Base-by-base conservation (phyloP, 495 filamentous ascomycete species). In the Lophium mytilinum region DNA sequence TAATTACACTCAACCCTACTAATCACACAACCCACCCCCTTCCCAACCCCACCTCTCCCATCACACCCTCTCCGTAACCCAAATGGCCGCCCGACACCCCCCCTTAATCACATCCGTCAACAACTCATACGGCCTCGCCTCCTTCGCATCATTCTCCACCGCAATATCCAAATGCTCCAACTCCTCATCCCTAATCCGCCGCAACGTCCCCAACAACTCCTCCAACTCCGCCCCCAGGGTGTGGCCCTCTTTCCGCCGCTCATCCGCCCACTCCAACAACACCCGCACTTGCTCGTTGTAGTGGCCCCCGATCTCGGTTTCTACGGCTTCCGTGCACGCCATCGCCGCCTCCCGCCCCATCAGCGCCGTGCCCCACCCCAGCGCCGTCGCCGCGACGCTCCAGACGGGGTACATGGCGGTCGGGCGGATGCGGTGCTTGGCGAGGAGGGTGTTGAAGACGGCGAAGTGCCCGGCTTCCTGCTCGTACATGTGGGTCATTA, bases 401-500 rank as follows among this genome's bases (percentile, higher is more conserved):
- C 93, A 98, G 7, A 96, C 39, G 1, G 94, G 94, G 66, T 93
- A 95, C 78, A 98, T 87, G 30, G 87, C 88, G 7, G 93, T 97
- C 0, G 93, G 93, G 0, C 93, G 91, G 12, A 98, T 80, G 47
- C 91, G 89, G 70, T 98, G 93, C 53, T 84, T 85, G 3, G 88
- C 85, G 15, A 97, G 73, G 9, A 97, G 80, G 0, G 72, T 51
- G 70, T 96, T 95, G 83, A 98, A 98, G 50, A 82, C 89, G 12
- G 73, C 65, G 58, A 97, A 82, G 70, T 98, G 93, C 8, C 80
- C 83, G 6, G 84, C 89, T 75, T 98, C 93, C 69, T 98, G 93
- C 62, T 92, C 88, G 77, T 95, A 90, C 94, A 98, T 98, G 75
- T 97, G 93, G 56, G 86, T 83, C 88, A 98, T 95, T 15, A 96